A percentile compares a stretch with the other conserved stretches of the same genome.
Conservation (phyloP, 2,329 filamentous ascomycete species). For the Capronia coronata region DNA sequence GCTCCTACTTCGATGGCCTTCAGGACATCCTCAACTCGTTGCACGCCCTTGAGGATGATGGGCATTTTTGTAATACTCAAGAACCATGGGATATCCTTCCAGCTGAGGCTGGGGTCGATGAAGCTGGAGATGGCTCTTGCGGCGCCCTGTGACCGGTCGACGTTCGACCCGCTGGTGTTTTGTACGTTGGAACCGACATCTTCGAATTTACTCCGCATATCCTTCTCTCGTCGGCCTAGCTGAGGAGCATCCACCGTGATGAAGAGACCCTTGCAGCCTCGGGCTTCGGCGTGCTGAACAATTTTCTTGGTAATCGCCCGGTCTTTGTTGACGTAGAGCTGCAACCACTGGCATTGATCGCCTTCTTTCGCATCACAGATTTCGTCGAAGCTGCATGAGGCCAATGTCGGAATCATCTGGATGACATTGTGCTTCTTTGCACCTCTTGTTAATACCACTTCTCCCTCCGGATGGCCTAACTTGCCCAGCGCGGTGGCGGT, state of each 20-base stretch:
- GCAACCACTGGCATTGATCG: constrained; percentile 89
- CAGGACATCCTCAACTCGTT: constrained; percentile 90
- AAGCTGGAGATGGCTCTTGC: constrained; percentile 92
- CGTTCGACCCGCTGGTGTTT: constrained; percentile 55
- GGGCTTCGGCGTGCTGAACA: constrained; percentile 80
- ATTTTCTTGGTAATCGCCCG: constrained; percentile 83
- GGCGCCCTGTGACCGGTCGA: constrained; percentile 85
- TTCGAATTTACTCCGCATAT: constrained; percentile 89
- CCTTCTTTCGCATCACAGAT: constrained; percentile 77
- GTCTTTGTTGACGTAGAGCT: constrained; percentile 96
- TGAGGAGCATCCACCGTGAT: constrained; percentile 98
- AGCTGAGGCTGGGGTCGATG: constrained; percentile 88
- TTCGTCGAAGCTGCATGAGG: constrained; percentile 95
- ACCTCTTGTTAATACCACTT: constrained; percentile 81
- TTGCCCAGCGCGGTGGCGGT: constrained; percentile 95
- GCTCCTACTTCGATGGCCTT: constrained; percentile 75
- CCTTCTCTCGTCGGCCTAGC: constrained; percentile 89
- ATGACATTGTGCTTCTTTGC: constrained; percentile 81
- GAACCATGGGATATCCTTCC: constrained; percentile 95
- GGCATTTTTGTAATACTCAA: constrained; percentile 84
- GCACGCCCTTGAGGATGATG: constrained; percentile 92
- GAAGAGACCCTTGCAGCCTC: constrained; percentile 92
- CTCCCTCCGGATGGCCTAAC: constrained; percentile 81
- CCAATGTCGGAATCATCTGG: constrained; percentile 97
- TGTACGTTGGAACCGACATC: constrained; percentile 82